These are phyloP conservation scores for Rhodomyrtus tomentosa DNA, from an alignment of 345 rosid genomes.

Conservation along the genomic window DNA sequence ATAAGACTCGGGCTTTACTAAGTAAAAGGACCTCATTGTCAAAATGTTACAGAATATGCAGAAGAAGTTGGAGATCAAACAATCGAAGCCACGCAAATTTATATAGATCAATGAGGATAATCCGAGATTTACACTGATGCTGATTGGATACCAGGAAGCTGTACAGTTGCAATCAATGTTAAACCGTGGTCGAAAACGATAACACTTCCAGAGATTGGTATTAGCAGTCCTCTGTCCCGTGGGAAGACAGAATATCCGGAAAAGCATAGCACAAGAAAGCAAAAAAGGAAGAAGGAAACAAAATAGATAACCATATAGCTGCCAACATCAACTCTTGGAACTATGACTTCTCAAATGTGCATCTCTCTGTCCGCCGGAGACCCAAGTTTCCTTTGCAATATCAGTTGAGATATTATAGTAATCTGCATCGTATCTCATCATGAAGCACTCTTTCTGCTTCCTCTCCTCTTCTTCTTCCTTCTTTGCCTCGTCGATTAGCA, in stretches of 20 bases:
- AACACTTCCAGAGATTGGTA: background rate
- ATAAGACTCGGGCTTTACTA: background rate
- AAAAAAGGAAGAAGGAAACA: background rate
- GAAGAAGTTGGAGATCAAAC: background rate
- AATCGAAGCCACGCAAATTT: background rate
- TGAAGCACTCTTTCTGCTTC: slow-evolving; percentile 6
- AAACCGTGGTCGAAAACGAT: background rate
- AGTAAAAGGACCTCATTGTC: background rate
- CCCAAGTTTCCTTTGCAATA: slow-evolving; percentile 74
- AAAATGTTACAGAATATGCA: background rate
- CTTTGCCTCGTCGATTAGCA: slow-evolving; percentile 6
- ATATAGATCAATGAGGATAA: background rate
- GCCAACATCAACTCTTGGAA: slow-evolving; percentile 45
- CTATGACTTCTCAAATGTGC: slow-evolving; percentile 59
- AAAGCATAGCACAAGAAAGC: background rate
- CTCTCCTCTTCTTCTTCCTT: slow-evolving; percentile 2
- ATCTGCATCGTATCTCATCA: slow-evolving; percentile 41
- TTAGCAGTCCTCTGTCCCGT: background rate
- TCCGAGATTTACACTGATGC: background rate
- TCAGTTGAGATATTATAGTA: slow-evolving; percentile 56
- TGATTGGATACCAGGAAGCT: background rate
- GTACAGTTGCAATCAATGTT: background rate
- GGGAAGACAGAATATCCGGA: background rate
- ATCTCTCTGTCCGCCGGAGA: slow-evolving; percentile 53
- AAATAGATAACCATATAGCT: background rate